phyloP scores from a whole-genome alignment of 345 rosid genomes.

The Aurinia saxatilis region DNA sequence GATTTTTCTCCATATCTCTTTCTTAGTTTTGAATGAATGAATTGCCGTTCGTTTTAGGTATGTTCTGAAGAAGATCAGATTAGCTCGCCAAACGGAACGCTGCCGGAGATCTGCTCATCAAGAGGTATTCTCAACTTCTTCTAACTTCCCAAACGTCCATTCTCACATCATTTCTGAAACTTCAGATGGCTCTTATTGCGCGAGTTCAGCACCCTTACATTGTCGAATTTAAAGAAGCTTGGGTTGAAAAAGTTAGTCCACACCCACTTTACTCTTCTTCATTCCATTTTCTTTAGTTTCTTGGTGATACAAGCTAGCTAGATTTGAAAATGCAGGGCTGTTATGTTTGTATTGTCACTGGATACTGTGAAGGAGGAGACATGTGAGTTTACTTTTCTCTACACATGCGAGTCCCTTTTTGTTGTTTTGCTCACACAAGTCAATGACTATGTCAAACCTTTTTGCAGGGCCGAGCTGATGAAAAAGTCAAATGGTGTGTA shows the following conservation, averaged over 20 bases:
- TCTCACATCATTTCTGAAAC: constrained; percentile 7
- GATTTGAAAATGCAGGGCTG: constrained; percentile 61
- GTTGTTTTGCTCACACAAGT: constrained; percentile 9
- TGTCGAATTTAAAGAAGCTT: constrained; percentile 97
- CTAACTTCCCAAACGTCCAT: not conserved
- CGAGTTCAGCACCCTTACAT: constrained; percentile 87
- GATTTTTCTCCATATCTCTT: not conserved
- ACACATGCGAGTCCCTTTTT: not conserved
- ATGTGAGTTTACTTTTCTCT: constrained; percentile 55
- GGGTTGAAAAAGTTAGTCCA: constrained; percentile 95
- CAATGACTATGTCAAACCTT: not conserved
- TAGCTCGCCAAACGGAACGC: constrained; percentile 93
- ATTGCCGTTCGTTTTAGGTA: constrained; percentile 39
- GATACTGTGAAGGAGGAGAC: constrained; percentile 99
- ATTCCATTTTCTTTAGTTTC: too few relatives aligned
- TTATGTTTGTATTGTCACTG: constrained; percentile 96
- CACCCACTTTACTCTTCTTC: too few relatives aligned
- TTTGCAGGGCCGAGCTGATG: constrained; percentile 88
- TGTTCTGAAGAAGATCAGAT: constrained; percentile 96
- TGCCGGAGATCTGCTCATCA: constrained; percentile 98
- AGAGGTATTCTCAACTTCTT: constrained; percentile 44
- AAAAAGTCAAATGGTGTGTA: constrained; percentile 79
- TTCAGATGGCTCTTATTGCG: constrained; percentile 88
- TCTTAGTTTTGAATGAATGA: not conserved
- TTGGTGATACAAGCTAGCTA: too few relatives aligned